Conservation (phyloP, 768 basidiomycete species). For the Pisolithus orientalis region DNA sequence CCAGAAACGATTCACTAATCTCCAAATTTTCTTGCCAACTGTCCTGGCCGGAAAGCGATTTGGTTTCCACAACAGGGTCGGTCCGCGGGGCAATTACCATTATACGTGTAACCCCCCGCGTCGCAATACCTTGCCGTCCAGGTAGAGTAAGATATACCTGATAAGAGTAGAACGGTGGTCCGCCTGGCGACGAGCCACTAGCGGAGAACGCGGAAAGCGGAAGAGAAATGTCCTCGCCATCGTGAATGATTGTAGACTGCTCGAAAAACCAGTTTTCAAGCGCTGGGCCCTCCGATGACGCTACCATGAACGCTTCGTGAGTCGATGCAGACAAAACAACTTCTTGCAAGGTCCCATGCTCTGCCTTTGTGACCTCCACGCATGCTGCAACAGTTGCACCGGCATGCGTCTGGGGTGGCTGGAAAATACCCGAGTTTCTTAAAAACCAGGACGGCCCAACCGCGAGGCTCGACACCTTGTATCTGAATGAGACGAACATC, state of each 20-base stretch:
- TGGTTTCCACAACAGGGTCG: conserved; percentile 5
- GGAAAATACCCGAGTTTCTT: conserved; percentile 32
- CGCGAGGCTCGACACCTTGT: conserved; percentile 26
- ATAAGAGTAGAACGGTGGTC: conserved; percentile 29
- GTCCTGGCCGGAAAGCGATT: conserved; percentile 6
- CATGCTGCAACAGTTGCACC: conserved; percentile 7
- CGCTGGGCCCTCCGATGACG: conserved; percentile 24
- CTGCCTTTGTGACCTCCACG: conserved; percentile 15
- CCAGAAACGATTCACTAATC: conserved; percentile 70
- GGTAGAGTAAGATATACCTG: conserved; percentile 61
- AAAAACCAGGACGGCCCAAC: conserved; percentile 38
- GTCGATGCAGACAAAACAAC: conserved; percentile 49
- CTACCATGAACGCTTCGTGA: conserved; percentile 40
- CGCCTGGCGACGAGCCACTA: conserved; percentile 9
- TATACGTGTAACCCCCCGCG: conserved; percentile 44
- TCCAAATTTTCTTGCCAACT: conserved; percentile 43
- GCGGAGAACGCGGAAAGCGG: conserved; percentile 14
- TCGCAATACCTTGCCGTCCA: conserved; percentile 61
- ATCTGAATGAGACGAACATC: conserved; percentile 16
- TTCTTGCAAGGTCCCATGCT: conserved; percentile 39
- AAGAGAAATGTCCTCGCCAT: conserved; percentile 37
- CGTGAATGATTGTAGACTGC: conserved; percentile 43
- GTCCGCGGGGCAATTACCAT: conserved; percentile 35
- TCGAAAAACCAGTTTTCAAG: conserved; percentile 41
- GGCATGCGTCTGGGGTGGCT: conserved; percentile 8